These are phyloP conservation scores for Phytopythium vexans DNA, from an alignment of 352 stramenopile species.

Conservation along the genomic window DNA sequence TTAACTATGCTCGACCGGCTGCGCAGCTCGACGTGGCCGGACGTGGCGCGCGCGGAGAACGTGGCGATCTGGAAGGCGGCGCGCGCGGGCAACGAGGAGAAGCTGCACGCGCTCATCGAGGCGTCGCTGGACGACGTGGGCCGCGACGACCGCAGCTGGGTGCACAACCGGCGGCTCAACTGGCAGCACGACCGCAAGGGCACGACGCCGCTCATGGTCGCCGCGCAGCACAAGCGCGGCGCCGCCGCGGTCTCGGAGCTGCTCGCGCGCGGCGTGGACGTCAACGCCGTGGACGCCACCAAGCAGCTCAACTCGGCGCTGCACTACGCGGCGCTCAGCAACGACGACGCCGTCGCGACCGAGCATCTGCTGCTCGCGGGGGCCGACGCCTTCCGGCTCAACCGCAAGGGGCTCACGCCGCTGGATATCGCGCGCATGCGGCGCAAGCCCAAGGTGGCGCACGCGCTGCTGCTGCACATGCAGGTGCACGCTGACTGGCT, in stretches of 20 bases:
- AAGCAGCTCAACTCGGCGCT: slow-evolving; percentile 56
- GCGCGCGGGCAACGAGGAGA: slow-evolving; percentile 4
- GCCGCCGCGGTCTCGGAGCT: slow-evolving; percentile 37
- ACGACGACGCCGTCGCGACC: slow-evolving; percentile 37
- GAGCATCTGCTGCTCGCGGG: slow-evolving; percentile 47
- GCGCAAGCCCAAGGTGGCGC: slow-evolving; percentile 25
- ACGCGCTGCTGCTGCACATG: slow-evolving; percentile 40
- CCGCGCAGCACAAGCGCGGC: slow-evolving; percentile 34
- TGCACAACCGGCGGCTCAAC: slow-evolving; percentile 9
- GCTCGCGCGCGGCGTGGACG: slow-evolving; percentile 40
- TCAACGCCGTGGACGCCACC: slow-evolving; percentile 34
- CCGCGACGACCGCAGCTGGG: slow-evolving; percentile 3
- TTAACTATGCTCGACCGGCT: neutral
- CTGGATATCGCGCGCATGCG: slow-evolving; percentile 58
- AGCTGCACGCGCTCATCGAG: slow-evolving; percentile 20
- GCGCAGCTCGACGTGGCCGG: neutral
- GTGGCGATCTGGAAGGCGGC: slow-evolving; percentile 5
- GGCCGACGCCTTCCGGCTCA: slow-evolving; percentile 49
- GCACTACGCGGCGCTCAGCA: slow-evolving; percentile 54
- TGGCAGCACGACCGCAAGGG: slow-evolving; percentile 13
- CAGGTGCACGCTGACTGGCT: slow-evolving; percentile 58
- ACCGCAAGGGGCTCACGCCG: slow-evolving; percentile 47
- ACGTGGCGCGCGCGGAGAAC: slow-evolving; percentile 3
- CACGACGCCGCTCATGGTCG: slow-evolving; percentile 53
- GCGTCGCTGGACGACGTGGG: slow-evolving; percentile 7